These are phyloP conservation scores for Massariosphaeria phaeospora DNA, from an alignment of 495 filamentous ascomycete genomes.

Conservation along the genomic window DNA sequence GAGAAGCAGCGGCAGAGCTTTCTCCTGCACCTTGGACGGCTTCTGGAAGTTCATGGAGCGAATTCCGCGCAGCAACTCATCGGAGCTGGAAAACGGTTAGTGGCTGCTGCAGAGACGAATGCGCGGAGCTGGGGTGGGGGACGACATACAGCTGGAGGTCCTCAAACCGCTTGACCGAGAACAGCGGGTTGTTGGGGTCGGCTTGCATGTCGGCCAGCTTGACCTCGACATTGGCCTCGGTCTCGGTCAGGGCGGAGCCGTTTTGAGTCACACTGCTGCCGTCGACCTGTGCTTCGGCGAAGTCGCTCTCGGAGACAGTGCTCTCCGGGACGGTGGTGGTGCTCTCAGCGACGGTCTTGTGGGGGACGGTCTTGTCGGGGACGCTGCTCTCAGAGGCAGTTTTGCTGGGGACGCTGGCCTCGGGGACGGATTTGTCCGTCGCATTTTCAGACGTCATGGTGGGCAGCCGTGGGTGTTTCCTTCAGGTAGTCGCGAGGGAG, in stretches of 20 bases:
- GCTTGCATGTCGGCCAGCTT: conserved; percentile 84
- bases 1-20: conserved; percentile 81
- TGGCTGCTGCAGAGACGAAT: background rate
- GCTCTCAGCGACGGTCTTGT: background rate
- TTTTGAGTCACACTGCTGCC: conserved; percentile 35
- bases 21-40: conserved; percentile 95
- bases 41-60: conserved; percentile 83
- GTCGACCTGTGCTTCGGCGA: conserved; percentile 22
- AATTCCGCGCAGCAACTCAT: conserved; percentile 57
- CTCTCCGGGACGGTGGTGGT: background rate
- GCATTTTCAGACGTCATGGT: no score
- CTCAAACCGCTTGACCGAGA: conserved; percentile 77
- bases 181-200: conserved; percentile 81
- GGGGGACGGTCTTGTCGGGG: background rate
- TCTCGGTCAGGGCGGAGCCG: conserved; percentile 57
- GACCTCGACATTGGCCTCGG: conserved; percentile 77
- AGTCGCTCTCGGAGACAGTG: conserved; percentile 10
- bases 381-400: background rate
- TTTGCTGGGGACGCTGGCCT: background rate
- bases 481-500: no score
- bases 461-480: no score
- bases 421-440: no score
- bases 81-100: conserved; percentile 38
- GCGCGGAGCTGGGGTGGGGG: background rate
- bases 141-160: conserved; percentile 74